phyloP scores from a whole-genome alignment of 31 red algal genomes.

The Asparagopsis taxiformis region DNA sequence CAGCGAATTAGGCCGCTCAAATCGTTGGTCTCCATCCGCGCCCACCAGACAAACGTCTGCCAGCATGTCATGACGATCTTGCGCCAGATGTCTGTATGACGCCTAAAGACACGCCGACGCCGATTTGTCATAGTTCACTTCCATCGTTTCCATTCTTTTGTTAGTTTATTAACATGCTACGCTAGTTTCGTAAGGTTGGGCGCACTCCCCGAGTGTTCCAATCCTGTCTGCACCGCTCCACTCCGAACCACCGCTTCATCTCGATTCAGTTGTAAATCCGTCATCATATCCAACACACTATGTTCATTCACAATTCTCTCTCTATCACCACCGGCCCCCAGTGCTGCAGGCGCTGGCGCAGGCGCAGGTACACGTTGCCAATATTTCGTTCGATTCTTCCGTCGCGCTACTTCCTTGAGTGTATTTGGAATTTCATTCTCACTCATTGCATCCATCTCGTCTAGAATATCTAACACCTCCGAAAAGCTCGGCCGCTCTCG shows the following conservation, averaged over 20 bases:
- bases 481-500: conserved; percentile 67
- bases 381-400: neutral
- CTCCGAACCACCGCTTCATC: neutral
- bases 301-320: neutral
- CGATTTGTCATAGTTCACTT: too few species aligned
- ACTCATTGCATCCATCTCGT: conserved; percentile 76
- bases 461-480: conserved; percentile 66
- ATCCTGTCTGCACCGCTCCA: conserved; percentile 3
- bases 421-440: conserved; percentile 51
- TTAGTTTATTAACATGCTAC: neutral
- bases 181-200: conserved; percentile 12
- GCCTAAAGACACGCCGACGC: too few species aligned
- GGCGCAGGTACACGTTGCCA: too few species aligned
- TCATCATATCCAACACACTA: conserved; percentile 2
- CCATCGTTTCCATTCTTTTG: too few species aligned
- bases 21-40: too few species aligned
- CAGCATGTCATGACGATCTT: too few species aligned
- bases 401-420: conserved; percentile 1
- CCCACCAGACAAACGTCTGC: too few species aligned
- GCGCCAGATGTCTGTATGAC: too few species aligned
- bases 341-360: too few species aligned
- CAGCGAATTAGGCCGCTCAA: too few species aligned
- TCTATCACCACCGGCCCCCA: too few species aligned
- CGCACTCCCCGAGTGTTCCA: conserved; percentile 32
- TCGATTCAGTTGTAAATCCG: neutral